These are phyloP conservation scores for Escovopsis sp. DNA, from an alignment of 2,329 filamentous ascomycete genomes.

Conservation along the genomic window DNA sequence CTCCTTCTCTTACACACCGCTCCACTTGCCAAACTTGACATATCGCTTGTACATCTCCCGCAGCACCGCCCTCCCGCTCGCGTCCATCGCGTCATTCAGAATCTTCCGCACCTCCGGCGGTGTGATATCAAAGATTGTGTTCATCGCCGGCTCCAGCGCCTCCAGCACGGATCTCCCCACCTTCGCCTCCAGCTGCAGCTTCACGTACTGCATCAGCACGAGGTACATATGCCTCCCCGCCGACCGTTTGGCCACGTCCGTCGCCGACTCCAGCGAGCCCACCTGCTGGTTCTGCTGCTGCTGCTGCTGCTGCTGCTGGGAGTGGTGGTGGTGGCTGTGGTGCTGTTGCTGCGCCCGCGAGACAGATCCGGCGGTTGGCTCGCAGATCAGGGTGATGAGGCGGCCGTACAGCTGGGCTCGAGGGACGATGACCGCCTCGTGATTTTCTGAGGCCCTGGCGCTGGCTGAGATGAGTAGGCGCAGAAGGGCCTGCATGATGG, in stretches of 20 bases:
- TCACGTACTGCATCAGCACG: slow-evolving; percentile 43
- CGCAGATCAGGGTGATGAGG: slow-evolving; percentile 42
- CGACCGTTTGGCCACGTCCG: slow-evolving; percentile 43
- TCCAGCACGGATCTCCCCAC: slow-evolving; percentile 36
- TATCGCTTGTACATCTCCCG: slow-evolving; percentile 43
- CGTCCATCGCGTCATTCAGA: slow-evolving; percentile 44
- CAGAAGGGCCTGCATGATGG: slow-evolving; percentile 40
- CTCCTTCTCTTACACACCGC: slow-evolving; percentile 28
- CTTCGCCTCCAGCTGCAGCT: slow-evolving; percentile 41
- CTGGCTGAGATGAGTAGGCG: slow-evolving; percentile 27
- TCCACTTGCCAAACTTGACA: slow-evolving; percentile 49
- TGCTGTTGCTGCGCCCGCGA: slow-evolving; percentile 28
- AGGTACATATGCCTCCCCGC: slow-evolving; percentile 48
- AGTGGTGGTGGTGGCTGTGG: too few species aligned
- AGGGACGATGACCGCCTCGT: slow-evolving; percentile 17
- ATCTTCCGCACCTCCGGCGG: slow-evolving; percentile 37
- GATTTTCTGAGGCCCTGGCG: slow-evolving; percentile 16
- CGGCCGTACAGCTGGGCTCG: slow-evolving; percentile 38
- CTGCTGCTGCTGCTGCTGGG: too few species aligned
- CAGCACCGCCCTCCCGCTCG: slow-evolving; percentile 42
- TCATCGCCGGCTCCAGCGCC: slow-evolving; percentile 41
- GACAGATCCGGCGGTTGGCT: slow-evolving; percentile 41
- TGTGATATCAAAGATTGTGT: slow-evolving; percentile 43
- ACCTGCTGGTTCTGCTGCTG: too few species aligned
- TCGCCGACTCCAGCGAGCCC: slow-evolving; percentile 41